phyloP scores from a whole-genome alignment of 805 yeast species.

The Ogataea methylovora region DNA sequence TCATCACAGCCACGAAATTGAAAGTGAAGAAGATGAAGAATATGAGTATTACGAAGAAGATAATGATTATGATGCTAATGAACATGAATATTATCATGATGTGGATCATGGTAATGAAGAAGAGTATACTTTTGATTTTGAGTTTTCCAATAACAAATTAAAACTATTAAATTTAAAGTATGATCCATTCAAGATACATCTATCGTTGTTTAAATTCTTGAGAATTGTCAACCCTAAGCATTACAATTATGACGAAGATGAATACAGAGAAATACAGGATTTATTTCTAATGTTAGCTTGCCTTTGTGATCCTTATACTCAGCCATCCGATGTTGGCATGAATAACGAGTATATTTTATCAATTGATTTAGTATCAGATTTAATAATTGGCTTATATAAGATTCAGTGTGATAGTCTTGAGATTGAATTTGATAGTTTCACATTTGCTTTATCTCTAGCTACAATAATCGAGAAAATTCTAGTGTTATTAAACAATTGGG shows the following conservation, averaged over 20 bases:
- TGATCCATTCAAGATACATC: conserved; percentile 23
- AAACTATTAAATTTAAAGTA: conserved; percentile 12
- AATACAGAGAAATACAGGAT: no score
- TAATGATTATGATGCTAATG: background rate
- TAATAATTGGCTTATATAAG: conserved; percentile 36
- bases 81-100: background rate
- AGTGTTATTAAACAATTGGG: conserved; percentile 30
- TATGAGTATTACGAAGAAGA: background rate
- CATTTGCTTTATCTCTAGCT: conserved; percentile 24
- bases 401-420: conserved; percentile 13
- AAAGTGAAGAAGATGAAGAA: background rate
- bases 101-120: conserved; percentile 18
- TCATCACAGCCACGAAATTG: background rate
- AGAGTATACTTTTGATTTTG: conserved; percentile 23
- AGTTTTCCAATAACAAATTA: conserved; percentile 5
- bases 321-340: conserved; percentile 54
- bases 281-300: conserved; percentile 26
- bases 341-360: conserved; percentile 42
- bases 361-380: conserved; percentile 44
- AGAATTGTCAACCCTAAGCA: conserved; percentile 8
- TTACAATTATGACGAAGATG: no score
- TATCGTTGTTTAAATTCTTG: conserved; percentile 20
- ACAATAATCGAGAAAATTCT: conserved; percentile 31
- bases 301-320: conserved; percentile 58
- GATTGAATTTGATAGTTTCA: conserved; percentile 26